phyloP scores from a whole-genome alignment of 306 rosid species.

The Canavalia ensiformis region DNA sequence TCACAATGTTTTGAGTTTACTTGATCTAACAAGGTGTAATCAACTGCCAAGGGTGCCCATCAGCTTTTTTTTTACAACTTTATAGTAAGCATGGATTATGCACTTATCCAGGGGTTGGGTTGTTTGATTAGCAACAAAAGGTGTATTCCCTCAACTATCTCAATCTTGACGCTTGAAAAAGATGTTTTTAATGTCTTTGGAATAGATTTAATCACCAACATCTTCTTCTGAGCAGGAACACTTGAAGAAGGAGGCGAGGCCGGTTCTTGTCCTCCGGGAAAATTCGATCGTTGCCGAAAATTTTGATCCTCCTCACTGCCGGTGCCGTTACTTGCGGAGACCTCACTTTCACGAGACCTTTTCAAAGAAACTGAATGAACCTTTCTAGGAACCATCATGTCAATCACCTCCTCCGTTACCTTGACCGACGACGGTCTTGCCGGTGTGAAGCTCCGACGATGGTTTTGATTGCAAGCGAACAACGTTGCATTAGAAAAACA shows the following conservation, averaged over 20 bases:
- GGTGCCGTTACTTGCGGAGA: conserved; percentile 50
- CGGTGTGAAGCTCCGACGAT: conserved; percentile 53
- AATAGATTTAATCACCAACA: conserved; percentile 57
- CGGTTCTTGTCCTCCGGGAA: conserved; percentile 51
- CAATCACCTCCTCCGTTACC: conserved; percentile 59
- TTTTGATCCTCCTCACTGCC: conserved; percentile 53
- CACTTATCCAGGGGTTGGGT: no score
- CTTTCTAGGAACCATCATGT: conserved; percentile 72
- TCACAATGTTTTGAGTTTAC: no score
- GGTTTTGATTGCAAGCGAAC: conserved; percentile 47
- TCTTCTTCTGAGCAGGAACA: conserved; percentile 57
- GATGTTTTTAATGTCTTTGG: conserved; percentile 49
- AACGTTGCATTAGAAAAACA: conserved; percentile 46
- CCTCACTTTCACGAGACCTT: conserved; percentile 60
- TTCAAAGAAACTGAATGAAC: conserved; percentile 82
- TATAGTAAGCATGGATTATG: no score
- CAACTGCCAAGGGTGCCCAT: no score
- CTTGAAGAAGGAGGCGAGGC: conserved; percentile 52
- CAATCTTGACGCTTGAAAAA: conserved; percentile 66
- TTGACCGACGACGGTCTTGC: conserved; percentile 50
- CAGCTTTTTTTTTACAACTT: no score
- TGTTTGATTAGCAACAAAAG: no score
- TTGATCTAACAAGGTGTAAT: no score
- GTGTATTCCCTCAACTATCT: conserved; percentile 66
- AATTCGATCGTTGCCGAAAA: conserved; percentile 38